Evolutionary conservation across 108 stramenopile genomes (phyloP), one percentile per base, ranked within the genome.

Genomic region (Bacterosira constricta): DNA sequence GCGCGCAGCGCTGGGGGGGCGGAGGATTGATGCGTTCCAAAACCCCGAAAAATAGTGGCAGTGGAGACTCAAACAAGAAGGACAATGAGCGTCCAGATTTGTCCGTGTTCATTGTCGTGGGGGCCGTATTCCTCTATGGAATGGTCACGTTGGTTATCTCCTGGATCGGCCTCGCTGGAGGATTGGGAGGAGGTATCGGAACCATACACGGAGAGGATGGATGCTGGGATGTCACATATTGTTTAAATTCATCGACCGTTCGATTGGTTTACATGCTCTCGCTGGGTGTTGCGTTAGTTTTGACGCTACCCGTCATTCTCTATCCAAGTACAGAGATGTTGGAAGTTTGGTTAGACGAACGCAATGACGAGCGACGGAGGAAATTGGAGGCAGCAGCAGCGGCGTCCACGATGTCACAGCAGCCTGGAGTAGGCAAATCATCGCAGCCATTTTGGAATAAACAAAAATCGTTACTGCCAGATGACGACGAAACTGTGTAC

Each of bases 311-410:
- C 8, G 79, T 80, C 60, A 80, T 80, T 35, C 62, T 80, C 3
- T 80, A 76, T 71, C 79, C 79, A 5, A 76, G 74, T 71, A 80
- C 79, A 18, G 59, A 80, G 54, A 72, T 80, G 71, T 45, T 80
- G 52, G 79, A 80, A 34, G 56, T 80, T 39, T 79, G 71, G 77
- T 58, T 79, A 20, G 77, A 79, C 38, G 72, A 79, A 69, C 56
- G 77, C 8, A 66, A 66, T 13, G 77, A 73, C 30, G 73, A 74
- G 41, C 66, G 71, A 51, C 58, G 49, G 25, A 69, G 54, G 34
- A 69, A 69, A 53, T 52, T 64, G 29, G 58, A 62, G 39, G 57
- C 26, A 30, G 72, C 47, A 2, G 50, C 52, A 1, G 31, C 9
- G 60, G 58, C 68, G 45, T 25, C 12, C 23, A 58, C 32, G 2